These are phyloP conservation scores for Thermothelomyces thermophilus DNA, from an alignment of 2,329 filamentous ascomycete species.

Conservation along the genomic window DNA sequence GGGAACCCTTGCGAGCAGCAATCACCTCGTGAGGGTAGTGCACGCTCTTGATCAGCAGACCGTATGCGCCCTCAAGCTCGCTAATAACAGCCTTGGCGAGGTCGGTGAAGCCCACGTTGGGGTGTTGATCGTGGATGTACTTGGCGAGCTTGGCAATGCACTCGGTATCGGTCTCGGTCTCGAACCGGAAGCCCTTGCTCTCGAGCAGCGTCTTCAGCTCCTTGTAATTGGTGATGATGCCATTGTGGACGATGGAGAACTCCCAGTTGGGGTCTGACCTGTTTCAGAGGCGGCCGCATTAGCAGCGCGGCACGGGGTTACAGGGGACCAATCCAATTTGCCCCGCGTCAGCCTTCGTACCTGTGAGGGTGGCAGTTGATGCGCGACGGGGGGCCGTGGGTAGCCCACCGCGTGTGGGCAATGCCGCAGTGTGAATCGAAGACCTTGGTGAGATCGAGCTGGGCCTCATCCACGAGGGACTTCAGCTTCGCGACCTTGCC, in stretches of 20 bases:
- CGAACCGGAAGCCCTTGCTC: constrained; percentile 95
- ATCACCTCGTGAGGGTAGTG: constrained; percentile 98
- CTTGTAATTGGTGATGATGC: constrained; percentile 99
- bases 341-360: constrained; percentile 46
- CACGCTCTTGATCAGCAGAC: constrained; percentile 94
- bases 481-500: constrained; percentile 97
- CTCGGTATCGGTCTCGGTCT: constrained; percentile 98
- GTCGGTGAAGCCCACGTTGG: constrained; percentile 90
- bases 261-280: constrained; percentile 94
- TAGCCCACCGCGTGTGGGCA: constrained; percentile 98
- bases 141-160: constrained; percentile 99
- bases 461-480: constrained; percentile 77
- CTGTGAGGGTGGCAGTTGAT: constrained; percentile 97
- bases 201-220: constrained; percentile 90
- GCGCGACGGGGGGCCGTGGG: constrained; percentile 88
- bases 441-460: constrained; percentile 81
- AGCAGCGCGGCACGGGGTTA: constrained; percentile 14
- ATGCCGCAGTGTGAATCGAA: constrained; percentile 99
- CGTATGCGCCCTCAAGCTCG: constrained; percentile 96
- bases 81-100: constrained; percentile 96
- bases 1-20: constrained; percentile 96
- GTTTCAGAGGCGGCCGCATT: constrained; percentile 1
- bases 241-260: constrained; percentile 97
- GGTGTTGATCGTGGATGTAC: constrained; percentile 94
- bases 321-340: background rate